Evolutionary conservation across 2,329 filamentous ascomycete species (phyloP).

Genomic region (Ophiosphaerella korrae): DNA sequence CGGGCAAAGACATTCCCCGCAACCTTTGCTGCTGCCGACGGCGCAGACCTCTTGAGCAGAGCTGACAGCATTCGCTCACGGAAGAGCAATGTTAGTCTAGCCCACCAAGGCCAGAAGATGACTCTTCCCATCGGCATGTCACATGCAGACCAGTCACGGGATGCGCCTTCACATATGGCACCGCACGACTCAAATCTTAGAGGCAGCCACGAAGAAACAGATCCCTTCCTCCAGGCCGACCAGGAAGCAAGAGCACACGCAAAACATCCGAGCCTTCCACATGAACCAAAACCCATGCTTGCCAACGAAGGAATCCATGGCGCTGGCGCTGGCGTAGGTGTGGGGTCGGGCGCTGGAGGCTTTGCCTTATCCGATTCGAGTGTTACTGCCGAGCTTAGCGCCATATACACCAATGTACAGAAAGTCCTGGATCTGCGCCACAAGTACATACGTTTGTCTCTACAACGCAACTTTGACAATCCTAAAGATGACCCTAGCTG

Average conservation of each 20-base stretch:
- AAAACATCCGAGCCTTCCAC: conserved; percentile 57
- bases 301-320: conserved; percentile 62
- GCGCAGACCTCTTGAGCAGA: conserved; percentile 41
- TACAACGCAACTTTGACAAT: conserved; percentile 82
- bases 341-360: conserved; percentile 66
- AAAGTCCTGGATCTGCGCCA: conserved; percentile 84
- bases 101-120: conserved; percentile 32
- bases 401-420: conserved; percentile 90
- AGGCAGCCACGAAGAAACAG: conserved; percentile 19
- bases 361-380: conserved; percentile 75
- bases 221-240: conserved; percentile 53
- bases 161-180: conserved; percentile 25
- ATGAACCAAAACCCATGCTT: conserved; percentile 62
- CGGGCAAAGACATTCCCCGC: conserved; percentile 53
- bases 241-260: conserved; percentile 55
- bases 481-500: conserved; percentile 83
- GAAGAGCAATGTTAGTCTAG: conserved; percentile 44
- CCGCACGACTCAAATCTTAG: conserved; percentile 18
- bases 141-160: conserved; percentile 38
- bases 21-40: conserved; percentile 45
- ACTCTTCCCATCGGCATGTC: conserved; percentile 35
- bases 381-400: conserved; percentile 80
- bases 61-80: conserved; percentile 51
- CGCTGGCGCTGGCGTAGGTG: conserved; percentile 62
- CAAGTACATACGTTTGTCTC: conserved; percentile 84